Percentiles rank a stretch among this genome's conserved stretches.
Evolutionary conservation across 2,329 filamentous ascomycete species (phyloP).

Genomic region (Emergomyces africanus): DNA sequence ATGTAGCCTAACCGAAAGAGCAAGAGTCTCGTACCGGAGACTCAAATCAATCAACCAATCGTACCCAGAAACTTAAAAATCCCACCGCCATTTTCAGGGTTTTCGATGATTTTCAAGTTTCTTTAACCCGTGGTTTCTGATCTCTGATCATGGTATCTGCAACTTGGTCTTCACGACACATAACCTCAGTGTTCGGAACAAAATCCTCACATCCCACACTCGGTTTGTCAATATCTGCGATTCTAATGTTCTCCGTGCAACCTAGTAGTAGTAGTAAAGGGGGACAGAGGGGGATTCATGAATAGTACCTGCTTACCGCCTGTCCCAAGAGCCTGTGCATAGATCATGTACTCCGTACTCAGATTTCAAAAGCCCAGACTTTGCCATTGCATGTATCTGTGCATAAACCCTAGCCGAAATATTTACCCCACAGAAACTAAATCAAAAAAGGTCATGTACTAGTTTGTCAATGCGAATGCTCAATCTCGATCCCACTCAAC

Average conservation of each 20-base stretch:
- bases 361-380: neutral
- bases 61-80: neutral
- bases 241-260: no score
- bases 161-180: neutral
- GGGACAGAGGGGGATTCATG: neutral
- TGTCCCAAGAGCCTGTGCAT: no score
- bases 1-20: neutral
- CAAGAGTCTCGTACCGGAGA: no score
- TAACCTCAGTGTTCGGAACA: neutral
- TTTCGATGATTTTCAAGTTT: neutral
- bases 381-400: neutral
- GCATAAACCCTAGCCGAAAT: neutral
- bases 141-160: neutral
- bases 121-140: neutral
- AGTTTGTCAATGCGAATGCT: neutral
- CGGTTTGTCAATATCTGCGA: neutral
- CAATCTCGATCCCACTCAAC: neutral
- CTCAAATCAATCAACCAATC: no score
- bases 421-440: neutral
- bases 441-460: neutral
- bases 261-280: no score
- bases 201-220: neutral
- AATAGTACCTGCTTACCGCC: no score
- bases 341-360: neutral
- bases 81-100: neutral